These are phyloP conservation scores for Colletotrichum nymphaeae DNA, from an alignment of 2,329 filamentous ascomycete species.

Conservation along the genomic window DNA sequence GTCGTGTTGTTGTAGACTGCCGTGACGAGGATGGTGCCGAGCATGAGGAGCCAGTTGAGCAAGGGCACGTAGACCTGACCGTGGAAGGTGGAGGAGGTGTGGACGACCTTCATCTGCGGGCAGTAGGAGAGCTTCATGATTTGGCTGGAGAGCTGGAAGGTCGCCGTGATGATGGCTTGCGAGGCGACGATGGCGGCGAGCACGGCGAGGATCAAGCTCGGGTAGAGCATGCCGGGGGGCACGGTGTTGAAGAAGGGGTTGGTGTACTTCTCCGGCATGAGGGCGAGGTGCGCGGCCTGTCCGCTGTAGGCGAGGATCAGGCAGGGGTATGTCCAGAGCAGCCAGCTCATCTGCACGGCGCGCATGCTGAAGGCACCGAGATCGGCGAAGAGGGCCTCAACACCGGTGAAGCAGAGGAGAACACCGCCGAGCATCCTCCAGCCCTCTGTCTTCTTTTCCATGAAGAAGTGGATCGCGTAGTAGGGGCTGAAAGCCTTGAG, in stretches of 20 bases:
- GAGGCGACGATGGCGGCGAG: constrained; percentile 80
- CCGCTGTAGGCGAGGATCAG: constrained; percentile 74
- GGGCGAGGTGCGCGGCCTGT: constrained; percentile 78
- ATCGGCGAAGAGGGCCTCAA: constrained; percentile 84
- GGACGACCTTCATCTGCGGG: constrained; percentile 78
- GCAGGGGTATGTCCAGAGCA: constrained; percentile 76
- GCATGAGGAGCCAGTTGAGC: constrained; percentile 82
- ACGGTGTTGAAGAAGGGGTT: constrained; percentile 82
- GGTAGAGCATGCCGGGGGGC: constrained; percentile 75
- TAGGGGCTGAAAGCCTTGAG: constrained; percentile 68
- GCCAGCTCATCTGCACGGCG: constrained; percentile 80
- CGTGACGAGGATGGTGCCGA: constrained; percentile 80
- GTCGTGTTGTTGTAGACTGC: constrained; percentile 81
- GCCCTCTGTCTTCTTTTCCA: constrained; percentile 67
- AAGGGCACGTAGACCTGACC: constrained; percentile 82
- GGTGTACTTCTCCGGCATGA: constrained; percentile 64
- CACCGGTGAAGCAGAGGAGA: constrained; percentile 79
- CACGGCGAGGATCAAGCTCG: constrained; percentile 75
- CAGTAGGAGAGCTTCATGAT: constrained; percentile 80
- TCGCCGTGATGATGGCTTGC: constrained; percentile 82
- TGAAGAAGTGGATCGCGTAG: constrained; percentile 70
- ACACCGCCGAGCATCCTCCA: constrained; percentile 78
- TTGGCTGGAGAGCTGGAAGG: constrained; percentile 77
- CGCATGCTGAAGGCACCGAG: constrained; percentile 78
- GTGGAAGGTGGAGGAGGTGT: constrained; percentile 77